Conservation (phyloP, 441 rosid species). For the Francoa sonchifolia region DNA sequence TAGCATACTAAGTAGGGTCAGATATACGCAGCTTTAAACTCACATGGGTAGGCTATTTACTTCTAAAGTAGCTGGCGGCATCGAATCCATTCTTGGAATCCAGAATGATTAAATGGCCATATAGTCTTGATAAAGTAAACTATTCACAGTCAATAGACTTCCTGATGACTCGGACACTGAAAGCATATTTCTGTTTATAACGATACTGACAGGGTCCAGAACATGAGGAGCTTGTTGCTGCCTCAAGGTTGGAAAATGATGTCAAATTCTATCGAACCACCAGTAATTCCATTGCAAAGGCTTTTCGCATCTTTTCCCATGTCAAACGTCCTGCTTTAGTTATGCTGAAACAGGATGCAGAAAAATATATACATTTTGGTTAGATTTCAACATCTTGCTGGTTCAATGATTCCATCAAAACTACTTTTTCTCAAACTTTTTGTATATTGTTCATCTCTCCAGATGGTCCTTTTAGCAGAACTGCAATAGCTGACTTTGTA, state of each 20-base stretch:
- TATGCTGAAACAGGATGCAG: conserved; percentile 49
- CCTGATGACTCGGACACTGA: not conserved
- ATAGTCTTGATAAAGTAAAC: not conserved
- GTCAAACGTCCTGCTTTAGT: conserved; percentile 72
- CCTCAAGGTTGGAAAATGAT: conserved; percentile 84
- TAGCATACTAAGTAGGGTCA: too few relatives aligned
- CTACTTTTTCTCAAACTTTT: not conserved
- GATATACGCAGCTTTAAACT: too few relatives aligned
- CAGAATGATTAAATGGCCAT: too few relatives aligned
- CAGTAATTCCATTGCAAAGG: conserved; percentile 72
- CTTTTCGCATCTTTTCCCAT: conserved; percentile 71
- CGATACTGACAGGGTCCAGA: conserved; percentile 53
- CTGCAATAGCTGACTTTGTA: conserved; percentile 53
- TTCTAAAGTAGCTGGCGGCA: too few relatives aligned
- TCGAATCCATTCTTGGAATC: too few relatives aligned
- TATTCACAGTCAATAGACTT: not conserved
- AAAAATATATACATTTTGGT: conserved; percentile 67
- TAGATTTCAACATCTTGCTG: too few relatives aligned
- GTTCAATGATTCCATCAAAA: not conserved
- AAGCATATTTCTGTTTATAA: not conserved
- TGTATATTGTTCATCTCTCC: conserved; percentile 19
- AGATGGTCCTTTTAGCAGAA: conserved; percentile 80
- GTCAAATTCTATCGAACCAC: conserved; percentile 84
- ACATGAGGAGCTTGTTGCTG: conserved; percentile 73
- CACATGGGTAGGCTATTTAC: too few relatives aligned